Evolutionary conservation across 495 filamentous ascomycete species (phyloP).

Genomic region (Sordaria brevicollis): DNA sequence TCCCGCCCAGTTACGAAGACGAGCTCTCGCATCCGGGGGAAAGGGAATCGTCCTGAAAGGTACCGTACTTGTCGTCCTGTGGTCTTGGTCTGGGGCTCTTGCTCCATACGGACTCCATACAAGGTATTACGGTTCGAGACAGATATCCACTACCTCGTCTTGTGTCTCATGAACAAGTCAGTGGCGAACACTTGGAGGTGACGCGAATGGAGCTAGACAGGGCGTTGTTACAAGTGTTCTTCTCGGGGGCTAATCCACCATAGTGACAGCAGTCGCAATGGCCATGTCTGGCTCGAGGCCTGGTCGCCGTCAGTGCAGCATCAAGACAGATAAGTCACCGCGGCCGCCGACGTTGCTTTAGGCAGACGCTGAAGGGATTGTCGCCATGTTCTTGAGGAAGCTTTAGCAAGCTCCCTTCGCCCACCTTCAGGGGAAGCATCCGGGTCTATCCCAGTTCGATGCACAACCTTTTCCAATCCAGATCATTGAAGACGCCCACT

Average conservation of each 20-base stretch:
- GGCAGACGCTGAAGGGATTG: background rate
- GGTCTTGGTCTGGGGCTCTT: background rate
- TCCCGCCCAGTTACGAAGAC: background rate
- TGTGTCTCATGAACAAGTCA: background rate
- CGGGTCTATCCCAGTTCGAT: background rate
- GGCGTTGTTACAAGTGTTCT: background rate
- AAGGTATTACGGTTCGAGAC: background rate
- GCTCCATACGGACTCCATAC: background rate
- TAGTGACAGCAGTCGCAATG: background rate
- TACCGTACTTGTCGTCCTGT: background rate
- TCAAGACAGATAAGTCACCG: background rate
- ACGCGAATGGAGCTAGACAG: background rate
- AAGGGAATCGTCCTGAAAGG: background rate
- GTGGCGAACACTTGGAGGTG: background rate
- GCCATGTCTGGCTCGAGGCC: background rate
- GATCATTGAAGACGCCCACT: background rate
- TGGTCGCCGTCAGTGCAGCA: background rate
- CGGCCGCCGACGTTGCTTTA: background rate
- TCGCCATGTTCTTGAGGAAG: background rate
- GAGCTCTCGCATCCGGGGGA: background rate
- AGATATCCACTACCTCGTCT: background rate
- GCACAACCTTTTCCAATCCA: background rate
- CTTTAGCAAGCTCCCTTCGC: background rate
- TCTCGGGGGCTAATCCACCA: background rate
- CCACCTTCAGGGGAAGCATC: background rate